Evolutionary conservation across 352 stramenopile species (phyloP).

Genomic region (Pythium brassicae): DNA sequence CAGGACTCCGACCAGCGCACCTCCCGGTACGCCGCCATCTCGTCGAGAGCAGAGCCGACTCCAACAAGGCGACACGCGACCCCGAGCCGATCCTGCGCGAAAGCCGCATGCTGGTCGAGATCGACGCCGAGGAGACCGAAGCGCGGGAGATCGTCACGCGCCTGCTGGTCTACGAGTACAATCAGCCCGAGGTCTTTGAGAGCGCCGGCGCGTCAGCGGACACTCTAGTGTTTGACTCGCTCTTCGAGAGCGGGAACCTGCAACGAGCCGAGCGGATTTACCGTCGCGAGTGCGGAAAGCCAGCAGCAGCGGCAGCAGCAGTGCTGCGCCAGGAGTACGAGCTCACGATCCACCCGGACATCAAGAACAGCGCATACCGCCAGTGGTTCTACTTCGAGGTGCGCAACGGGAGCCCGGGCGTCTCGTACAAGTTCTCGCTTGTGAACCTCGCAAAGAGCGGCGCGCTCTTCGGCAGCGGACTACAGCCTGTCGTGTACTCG

Average conservation of each 20-base stretch:
- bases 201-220: slow-evolving; percentile 32
- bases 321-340: slow-evolving; percentile 59
- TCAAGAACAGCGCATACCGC: slow-evolving; percentile 79
- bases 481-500: slow-evolving; percentile 82
- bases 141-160: slow-evolving; percentile 21
- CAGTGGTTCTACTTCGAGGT: slow-evolving; percentile 92
- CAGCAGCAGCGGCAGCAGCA: neutral
- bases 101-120: slow-evolving; percentile 29
- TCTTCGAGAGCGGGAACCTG: slow-evolving; percentile 79
- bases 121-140: slow-evolving; percentile 28
- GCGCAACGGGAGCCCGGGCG: slow-evolving; percentile 42
- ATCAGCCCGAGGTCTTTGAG: slow-evolving; percentile 34
- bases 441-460: slow-evolving; percentile 81
- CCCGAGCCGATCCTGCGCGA: slow-evolving; percentile 49
- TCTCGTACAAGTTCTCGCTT: slow-evolving; percentile 66
- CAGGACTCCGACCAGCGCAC: slow-evolving; percentile 30
- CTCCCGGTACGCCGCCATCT: slow-evolving; percentile 45
- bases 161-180: slow-evolving; percentile 74
- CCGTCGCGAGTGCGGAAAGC: slow-evolving; percentile 15
- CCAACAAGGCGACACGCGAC: slow-evolving; percentile 7
- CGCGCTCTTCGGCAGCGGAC: slow-evolving; percentile 72
- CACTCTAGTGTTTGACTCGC: slow-evolving; percentile 65
- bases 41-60: slow-evolving; percentile 5
- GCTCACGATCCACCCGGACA: slow-evolving; percentile 63
- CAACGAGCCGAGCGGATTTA: slow-evolving; percentile 54